Evolutionary conservation across 192 early-diverging fungal genomes (phyloP).

Genomic region (Pilobolus umbonatus): DNA sequence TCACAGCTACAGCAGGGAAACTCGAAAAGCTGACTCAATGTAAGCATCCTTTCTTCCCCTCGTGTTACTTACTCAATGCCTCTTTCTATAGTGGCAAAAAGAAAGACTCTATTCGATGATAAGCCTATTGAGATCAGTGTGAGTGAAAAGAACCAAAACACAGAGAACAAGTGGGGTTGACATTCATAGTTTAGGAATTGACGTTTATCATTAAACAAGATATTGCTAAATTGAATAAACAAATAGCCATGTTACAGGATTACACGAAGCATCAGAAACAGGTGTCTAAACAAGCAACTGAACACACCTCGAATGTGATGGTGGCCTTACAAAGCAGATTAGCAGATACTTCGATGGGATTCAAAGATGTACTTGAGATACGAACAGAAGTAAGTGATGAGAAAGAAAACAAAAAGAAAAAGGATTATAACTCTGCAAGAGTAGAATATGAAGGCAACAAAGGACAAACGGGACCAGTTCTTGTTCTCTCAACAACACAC

Average conservation of each 20-base stretch:
- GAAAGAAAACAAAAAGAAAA: not conserved
- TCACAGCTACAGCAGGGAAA: conserved; percentile 76
- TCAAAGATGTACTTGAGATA: conserved; percentile 95
- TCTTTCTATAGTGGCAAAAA: conserved; percentile 69
- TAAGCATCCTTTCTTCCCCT: conserved; percentile 24
- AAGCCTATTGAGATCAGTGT: conserved; percentile 91
- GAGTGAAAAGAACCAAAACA: too few species aligned
- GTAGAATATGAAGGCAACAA: conserved; percentile 92
- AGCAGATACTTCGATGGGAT: conserved; percentile 82
- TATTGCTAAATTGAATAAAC: conserved; percentile 89
- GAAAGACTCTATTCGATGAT: conserved; percentile 97
- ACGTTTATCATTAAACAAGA: conserved; percentile 95
- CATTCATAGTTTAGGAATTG: conserved; percentile 75
- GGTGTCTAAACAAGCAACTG: conserved; percentile 65
- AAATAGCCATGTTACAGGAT: conserved; percentile 83
- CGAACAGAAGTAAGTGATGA: conserved; percentile 58
- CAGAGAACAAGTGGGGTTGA: too few species aligned
- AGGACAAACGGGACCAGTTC: conserved; percentile 87
- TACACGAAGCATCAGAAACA: conserved; percentile 52
- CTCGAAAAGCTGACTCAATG: conserved; percentile 80
- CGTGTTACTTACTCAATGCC: not conserved
- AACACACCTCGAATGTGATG: conserved; percentile 93
- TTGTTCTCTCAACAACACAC: conserved; percentile 48
- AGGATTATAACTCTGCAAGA: not conserved
- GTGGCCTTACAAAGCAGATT: conserved; percentile 87